Evolutionary conservation across 768 basidiomycete species (phyloP), one percentile per base, ranked within the genome.

Genomic region (Sporobolomyces phaffii): DNA sequence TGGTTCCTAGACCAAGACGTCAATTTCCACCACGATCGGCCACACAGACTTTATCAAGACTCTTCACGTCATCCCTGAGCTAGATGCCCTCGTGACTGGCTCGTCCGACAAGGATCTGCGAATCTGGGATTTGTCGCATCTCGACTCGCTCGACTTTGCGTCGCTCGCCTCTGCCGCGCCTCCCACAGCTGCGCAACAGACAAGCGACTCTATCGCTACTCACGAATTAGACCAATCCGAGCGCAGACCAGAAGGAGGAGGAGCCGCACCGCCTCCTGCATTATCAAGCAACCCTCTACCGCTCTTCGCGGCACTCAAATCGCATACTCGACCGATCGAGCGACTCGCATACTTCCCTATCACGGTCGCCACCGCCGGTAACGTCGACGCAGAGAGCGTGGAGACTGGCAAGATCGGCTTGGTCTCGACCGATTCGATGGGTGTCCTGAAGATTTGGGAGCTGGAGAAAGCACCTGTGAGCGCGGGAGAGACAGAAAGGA

Each of bases 21-120:
- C 85, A 47, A 77, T 93, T 24, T 87, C 85, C 3, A 85, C 87
- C 2, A 89, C 81, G 22, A 34, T 70, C 33, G 90, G 87, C 3
- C 94, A 99, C 75, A 79, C 82, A 0, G 94, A 99, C 78, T 99
- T 99, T 73, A 83, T 99, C 67, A 99, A 98, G 79, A 80, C 84
- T 45, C 78, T 98, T 28, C 81, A 86, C 48, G 84, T 90, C 51
- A 79, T 94, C 26, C 84, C 88, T 4, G 78, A 82, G 5, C 80
- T 86, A 11, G 78, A 80, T 14, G 78, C 97, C 8, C 80, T 97
- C 38, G 80, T 92, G 20, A 93, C 93, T 1, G 88, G 88, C 31
- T 85, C 91, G 47, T 94, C 94, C 3, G 94, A 99, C 78, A 91
- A 92, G 75, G 83, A 85, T 29, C 80, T 94, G 31, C 84, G 90